phyloP scores from a whole-genome alignment of 2,329 filamentous ascomycete genomes.

The Chaetomium globosum region DNA sequence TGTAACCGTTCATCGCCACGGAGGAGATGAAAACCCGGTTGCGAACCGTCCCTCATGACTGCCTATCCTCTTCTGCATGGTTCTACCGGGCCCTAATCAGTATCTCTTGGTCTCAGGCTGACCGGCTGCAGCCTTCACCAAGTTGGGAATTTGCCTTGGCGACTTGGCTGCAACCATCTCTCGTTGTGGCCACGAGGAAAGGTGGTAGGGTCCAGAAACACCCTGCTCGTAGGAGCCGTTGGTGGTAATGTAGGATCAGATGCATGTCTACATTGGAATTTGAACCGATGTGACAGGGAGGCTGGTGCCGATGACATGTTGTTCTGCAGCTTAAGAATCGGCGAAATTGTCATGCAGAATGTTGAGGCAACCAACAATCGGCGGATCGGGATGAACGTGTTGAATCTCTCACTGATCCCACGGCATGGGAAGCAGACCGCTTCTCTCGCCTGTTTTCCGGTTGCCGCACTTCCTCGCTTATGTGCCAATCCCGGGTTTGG shows the following conservation, averaged over 20 bases:
- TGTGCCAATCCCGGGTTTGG: slow-evolving; percentile 14
- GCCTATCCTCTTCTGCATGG: not conserved
- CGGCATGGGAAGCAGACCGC: slow-evolving; percentile 5
- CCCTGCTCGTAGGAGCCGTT: not conserved
- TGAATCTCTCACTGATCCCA: not conserved
- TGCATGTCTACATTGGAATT: not conserved
- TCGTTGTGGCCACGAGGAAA: slow-evolving; percentile 14
- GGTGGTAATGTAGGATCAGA: slow-evolving; percentile 1
- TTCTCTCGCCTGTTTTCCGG: not conserved
- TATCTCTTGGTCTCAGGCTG: not conserved
- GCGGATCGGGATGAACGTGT: not conserved
- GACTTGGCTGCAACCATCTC: slow-evolving; percentile 2
- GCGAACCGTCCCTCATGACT: not conserved
- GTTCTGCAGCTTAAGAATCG: not conserved
- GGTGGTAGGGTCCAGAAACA: slow-evolving; percentile 3
- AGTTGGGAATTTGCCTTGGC: not conserved
- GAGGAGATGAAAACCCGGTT: not conserved
- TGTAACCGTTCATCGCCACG: slow-evolving; percentile 1
- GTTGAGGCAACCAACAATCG: not conserved
- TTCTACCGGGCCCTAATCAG: not conserved
- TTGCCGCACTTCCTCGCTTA: slow-evolving; percentile 4
- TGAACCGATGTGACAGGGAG: not conserved
- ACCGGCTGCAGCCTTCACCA: slow-evolving; percentile 12
- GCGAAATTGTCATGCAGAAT: slow-evolving; percentile 1
- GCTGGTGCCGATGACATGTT: slow-evolving; percentile 8